A percentile compares a stretch with the other conserved stretches of the same genome.
phyloP scores from a whole-genome alignment of 2,329 filamentous ascomycete species.

The Monosporascus sp. region DNA sequence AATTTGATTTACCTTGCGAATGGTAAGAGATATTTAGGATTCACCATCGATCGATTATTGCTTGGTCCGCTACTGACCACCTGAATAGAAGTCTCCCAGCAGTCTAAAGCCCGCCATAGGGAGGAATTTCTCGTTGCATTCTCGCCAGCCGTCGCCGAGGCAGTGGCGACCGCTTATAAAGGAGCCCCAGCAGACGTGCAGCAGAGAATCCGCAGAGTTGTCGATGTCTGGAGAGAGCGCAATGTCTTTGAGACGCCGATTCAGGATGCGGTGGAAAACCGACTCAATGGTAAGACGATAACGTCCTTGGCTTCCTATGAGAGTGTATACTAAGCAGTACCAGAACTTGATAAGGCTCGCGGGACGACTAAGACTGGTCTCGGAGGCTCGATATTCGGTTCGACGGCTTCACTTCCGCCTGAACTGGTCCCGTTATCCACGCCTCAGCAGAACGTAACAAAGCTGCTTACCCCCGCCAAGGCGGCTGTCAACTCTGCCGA shows the following conservation, averaged over 20 bases:
- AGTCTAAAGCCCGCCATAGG: constrained; percentile 88
- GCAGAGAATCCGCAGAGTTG: constrained; percentile 77
- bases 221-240: constrained; percentile 90
- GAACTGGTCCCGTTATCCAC: constrained; percentile 74
- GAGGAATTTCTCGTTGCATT: constrained; percentile 91
- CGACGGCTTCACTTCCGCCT: constrained; percentile 56
- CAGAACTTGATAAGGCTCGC: constrained; percentile 59
- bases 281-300: constrained; percentile 64
- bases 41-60: constrained; percentile 9
- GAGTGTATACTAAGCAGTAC: constrained; percentile 5
- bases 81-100: constrained; percentile 79
- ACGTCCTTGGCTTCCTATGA: constrained; percentile 8
- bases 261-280: constrained; percentile 72
- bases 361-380: constrained; percentile 47
- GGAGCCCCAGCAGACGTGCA: constrained; percentile 82
- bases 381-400: constrained; percentile 62
- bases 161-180: constrained; percentile 85
- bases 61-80: constrained; percentile 6
- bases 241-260: constrained; percentile 78
- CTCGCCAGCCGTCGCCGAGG: constrained; percentile 86
- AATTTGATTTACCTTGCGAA: constrained; percentile 95
- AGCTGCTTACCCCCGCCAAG: constrained; percentile 64
- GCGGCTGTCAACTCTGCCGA: constrained; percentile 65
- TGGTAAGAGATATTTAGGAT: constrained; percentile 47
- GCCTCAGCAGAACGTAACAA: constrained; percentile 67